phyloP scores from a whole-genome alignment of 1,284 basidiomycete species.

The Cystobasidium sp. region DNA sequence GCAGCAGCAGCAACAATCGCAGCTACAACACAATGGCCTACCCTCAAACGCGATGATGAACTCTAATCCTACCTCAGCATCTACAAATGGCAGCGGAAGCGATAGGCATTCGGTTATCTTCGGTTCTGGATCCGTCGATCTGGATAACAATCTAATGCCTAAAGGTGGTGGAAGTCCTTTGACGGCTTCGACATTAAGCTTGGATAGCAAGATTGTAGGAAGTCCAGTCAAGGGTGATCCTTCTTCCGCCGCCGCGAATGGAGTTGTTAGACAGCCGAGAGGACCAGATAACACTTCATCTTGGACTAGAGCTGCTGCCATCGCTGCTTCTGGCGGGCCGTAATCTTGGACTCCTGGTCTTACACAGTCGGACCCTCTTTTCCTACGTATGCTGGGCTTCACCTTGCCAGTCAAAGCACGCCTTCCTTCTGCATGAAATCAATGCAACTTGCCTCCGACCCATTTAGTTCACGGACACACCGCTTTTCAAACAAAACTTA shows the following conservation, averaged over 20 bases:
- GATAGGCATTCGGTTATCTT: conserved; percentile 20
- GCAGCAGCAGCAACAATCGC: neutral
- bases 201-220: conserved; percentile 35
- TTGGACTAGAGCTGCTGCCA: conserved; percentile 26
- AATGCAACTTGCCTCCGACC: too few relatives aligned
- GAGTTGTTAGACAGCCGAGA: conserved; percentile 32
- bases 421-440: too few relatives aligned
- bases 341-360: neutral
- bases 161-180: neutral
- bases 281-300: conserved; percentile 31
- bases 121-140: conserved; percentile 17
- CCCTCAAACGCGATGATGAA: neutral
- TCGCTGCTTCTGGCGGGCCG: neutral
- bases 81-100: neutral
- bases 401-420: too few relatives aligned
- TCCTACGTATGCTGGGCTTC: too few relatives aligned
- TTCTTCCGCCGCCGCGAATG: conserved; percentile 1
- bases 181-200: neutral
- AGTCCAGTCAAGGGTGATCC: conserved; percentile 22
- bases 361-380: too few relatives aligned
- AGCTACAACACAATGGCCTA: neutral
- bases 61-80: neutral
- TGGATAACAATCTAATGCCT: neutral
- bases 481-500: too few relatives aligned
- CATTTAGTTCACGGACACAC: too few relatives aligned